Base-by-base conservation (phyloP, 306 rosid species). In the Castanea crenata region DNA sequence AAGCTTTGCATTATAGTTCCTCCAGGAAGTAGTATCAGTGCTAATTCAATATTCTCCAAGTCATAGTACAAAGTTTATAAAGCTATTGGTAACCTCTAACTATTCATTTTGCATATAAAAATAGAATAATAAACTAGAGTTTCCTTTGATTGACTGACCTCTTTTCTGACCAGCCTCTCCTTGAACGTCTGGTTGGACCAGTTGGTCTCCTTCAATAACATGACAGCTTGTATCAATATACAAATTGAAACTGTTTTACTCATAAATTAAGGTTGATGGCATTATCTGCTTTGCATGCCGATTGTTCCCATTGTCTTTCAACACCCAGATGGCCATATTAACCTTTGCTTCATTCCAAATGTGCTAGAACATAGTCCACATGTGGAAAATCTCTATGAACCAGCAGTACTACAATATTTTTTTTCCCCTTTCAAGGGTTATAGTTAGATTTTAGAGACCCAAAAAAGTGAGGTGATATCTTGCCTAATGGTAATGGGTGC, bases 121-220 rank as follows among this genome's bases (percentile, higher is more conserved):
- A 67, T 15, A 65, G 25, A 58, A 69, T 62, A 58, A 63, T 27
- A 25, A 71, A 85, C 32, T 62, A 62, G 35, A 73, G 38, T 21
- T 35, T 58, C n/a, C 20, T 76, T 56, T 21, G 76, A 79, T 79
- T 21, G 76, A 79, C 80, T 25, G 20, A 85, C 94, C 91, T 88
- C 88, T 80, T 88, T 62, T 82, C 87, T 16, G 87, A 82, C 90
- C 94, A 91, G 59, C 75, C 55, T 69, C 62, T 81, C 2, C 75
- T 32, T 44, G 88, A 89, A 72, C 88, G 84, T 78, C 76, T 86
- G 34, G 68, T 76, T 19, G 76, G 86, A 56, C 79, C 86, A 63
- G 46, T 77, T 44, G 2, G 55, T 69, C 75, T 83, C 75, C 94
- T 90, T 59, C 49, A 54, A 80, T 54, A 59, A 70, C 31, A 21